Evolutionary conservation across 140 eudicot genomes (phyloP).

Genomic region (Stevia rebaudiana): DNA sequence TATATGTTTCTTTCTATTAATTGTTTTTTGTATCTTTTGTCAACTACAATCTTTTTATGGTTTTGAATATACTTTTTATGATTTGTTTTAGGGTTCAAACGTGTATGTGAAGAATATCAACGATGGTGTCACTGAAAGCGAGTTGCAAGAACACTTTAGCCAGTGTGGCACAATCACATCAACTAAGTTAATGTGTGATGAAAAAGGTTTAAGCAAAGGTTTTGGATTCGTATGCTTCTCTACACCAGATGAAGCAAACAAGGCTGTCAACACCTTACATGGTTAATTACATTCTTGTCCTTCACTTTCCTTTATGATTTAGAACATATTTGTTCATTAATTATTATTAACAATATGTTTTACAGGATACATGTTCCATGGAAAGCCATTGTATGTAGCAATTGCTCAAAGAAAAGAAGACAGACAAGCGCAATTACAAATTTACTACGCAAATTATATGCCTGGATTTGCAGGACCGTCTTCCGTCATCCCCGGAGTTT

Average conservation of each 20-base stretch:
- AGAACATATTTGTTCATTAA: not conserved
- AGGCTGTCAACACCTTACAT: constrained; percentile 59
- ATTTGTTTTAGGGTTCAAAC: constrained; percentile 53
- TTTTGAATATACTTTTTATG: not conserved
- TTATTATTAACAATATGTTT: not conserved
- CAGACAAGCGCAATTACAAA: constrained; percentile 65
- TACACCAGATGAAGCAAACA: constrained; percentile 66
- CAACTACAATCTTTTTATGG: not conserved
- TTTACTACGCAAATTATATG: constrained; percentile 50
- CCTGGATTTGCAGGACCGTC: constrained; percentile 53
- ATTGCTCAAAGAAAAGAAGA: constrained; percentile 95
- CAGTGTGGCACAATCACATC: constrained; percentile 86
- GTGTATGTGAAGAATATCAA: constrained; percentile 74
- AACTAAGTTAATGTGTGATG: constrained; percentile 68
- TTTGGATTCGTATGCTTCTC: constrained; percentile 94
- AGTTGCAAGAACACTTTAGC: constrained; percentile 57
- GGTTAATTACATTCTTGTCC: constrained; percentile 32
- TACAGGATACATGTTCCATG: constrained; percentile 60
- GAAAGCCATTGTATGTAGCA: constrained; percentile 79
- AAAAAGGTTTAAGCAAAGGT: constrained; percentile 71
- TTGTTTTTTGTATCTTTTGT: not conserved
- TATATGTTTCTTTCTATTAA: not conserved
- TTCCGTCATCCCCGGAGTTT: constrained; percentile 53
- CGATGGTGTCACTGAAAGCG: constrained; percentile 60
- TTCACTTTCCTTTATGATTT: not conserved